These are phyloP conservation scores for Sextonia rubra DNA, from an alignment of 164 flowering plant genomes.

Conservation along the genomic window DNA sequence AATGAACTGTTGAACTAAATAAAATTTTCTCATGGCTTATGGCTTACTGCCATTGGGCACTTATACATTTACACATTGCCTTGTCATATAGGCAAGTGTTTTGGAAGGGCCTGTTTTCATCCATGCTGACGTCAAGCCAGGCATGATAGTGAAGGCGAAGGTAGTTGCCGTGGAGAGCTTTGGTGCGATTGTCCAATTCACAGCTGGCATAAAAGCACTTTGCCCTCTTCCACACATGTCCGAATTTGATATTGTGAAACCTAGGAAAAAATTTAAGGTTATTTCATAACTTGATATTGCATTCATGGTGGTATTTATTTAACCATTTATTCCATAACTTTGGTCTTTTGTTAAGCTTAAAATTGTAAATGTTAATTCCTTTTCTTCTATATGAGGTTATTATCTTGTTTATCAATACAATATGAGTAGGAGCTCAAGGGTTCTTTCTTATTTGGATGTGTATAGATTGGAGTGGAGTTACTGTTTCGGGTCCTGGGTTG, in stretches of 20 bases:
- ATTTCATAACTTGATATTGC: not conserved
- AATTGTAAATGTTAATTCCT: not conserved
- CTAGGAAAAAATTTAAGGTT: slow-evolving; percentile 87
- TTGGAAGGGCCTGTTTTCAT: slow-evolving; percentile 83
- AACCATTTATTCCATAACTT: not conserved
- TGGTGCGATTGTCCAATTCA: slow-evolving; percentile 85
- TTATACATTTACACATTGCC: not conserved
- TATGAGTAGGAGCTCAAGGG: not conserved
- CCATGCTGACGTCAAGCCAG: slow-evolving; percentile 94
- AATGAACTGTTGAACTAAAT: not conserved
- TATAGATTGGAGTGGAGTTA: slow-evolving; percentile 84
- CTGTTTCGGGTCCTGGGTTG: slow-evolving; percentile 89
- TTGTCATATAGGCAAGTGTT: slow-evolving; percentile 62
- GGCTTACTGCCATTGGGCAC: not conserved
- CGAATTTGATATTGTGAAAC: slow-evolving; percentile 78
- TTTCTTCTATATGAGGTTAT: not conserved
- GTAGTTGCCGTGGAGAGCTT: slow-evolving; percentile 60
- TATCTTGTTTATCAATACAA: not conserved
- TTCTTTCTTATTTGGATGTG: not conserved
- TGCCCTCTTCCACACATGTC: slow-evolving; percentile 98
- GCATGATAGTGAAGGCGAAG: slow-evolving; percentile 84
- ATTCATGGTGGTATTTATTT: not conserved
- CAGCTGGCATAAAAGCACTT: slow-evolving; percentile 90
- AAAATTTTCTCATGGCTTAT: too few relatives aligned
- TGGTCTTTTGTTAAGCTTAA: not conserved